phyloP scores from a whole-genome alignment of 441 rosid genomes.

The Syzygium malaccense region DNA sequence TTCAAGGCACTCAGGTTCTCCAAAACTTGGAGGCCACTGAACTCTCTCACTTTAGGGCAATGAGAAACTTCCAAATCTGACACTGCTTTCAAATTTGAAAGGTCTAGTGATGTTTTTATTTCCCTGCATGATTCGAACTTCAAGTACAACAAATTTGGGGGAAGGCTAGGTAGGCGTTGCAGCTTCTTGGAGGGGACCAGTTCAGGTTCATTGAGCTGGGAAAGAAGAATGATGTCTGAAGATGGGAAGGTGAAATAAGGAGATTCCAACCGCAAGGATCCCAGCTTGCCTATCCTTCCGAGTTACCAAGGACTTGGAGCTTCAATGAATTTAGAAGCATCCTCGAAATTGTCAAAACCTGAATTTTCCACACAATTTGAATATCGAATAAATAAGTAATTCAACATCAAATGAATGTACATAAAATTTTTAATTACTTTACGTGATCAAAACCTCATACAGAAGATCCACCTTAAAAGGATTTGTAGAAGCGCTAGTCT shows the following conservation, averaged over 20 bases:
- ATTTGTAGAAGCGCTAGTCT: not conserved
- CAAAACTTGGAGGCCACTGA: not conserved
- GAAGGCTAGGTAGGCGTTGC: not conserved
- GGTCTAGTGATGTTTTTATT: not conserved
- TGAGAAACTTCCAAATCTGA: not conserved
- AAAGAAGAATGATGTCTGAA: not conserved
- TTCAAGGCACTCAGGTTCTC: not conserved
- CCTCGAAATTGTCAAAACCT: not conserved
- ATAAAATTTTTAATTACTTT: too few relatives aligned
- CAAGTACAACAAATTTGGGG: not conserved
- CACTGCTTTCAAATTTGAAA: not conserved
- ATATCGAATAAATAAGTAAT: too few relatives aligned
- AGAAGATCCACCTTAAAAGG: too few relatives aligned
- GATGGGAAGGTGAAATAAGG: not conserved
- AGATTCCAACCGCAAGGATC: not conserved
- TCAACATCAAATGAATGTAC: too few relatives aligned
- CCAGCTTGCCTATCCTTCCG: not conserved
- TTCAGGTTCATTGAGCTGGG: not conserved
- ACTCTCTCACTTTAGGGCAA: not conserved
- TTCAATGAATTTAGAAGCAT: not conserved
- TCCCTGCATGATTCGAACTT: not conserved
- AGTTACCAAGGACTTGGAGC: not conserved
- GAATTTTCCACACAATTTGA: not conserved
- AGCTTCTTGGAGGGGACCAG: not conserved
- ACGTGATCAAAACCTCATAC: too few relatives aligned